Evolutionary conservation across 2,329 filamentous ascomycete genomes (phyloP), one percentile per base, ranked within the genome.

Genomic region (Fusarium sp.): DNA sequence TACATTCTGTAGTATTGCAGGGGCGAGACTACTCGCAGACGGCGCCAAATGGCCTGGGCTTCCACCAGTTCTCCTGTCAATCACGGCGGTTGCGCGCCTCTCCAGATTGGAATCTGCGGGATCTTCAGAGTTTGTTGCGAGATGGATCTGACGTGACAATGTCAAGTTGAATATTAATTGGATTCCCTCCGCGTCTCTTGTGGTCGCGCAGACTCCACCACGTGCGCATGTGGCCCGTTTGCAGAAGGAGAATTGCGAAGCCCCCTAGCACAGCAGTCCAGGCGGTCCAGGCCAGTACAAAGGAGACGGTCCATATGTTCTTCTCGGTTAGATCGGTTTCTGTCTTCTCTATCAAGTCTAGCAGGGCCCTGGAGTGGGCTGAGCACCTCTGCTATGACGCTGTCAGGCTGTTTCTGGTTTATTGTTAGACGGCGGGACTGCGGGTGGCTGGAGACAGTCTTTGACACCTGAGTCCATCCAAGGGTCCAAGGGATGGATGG

Each of bases 1-100:
- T 45, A 22, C 40, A 18, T 33, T 47, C 18, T 57, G 25, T 67
- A 42, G 59, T 56, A 67, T 68, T 63, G 52, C 54, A 64, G 52
- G 65, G 61, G 40, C 60, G 45, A 67, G 57, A 40, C 62, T 31
- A 38, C 45, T 74, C 61, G 47, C 65, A 62, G 64, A 74, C 68
- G 68, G 65, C 68, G 69, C 71, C 65, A 74, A 57, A 72, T 63
- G 69, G 73, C 29, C 69, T 73, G 63, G 72, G 73, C 69, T 75
- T 73, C 61, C 52, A 74, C 56, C 68, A 71, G 58, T 60, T 60
- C 69, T 75, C 69, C 73, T 74, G 73, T 74, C 73, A 70, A 75
- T 74, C 73, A 29, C 58, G 54, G 38, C 42, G 31, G 65, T 67
- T 67, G 63, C 38, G 66, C 62, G 35, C 50, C 42, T 70, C 40